Evolutionary conservation across 345 rosid species (phyloP), one percentile per base, ranked within the genome.

Genomic region (Leavenworthia alabamica): DNA sequence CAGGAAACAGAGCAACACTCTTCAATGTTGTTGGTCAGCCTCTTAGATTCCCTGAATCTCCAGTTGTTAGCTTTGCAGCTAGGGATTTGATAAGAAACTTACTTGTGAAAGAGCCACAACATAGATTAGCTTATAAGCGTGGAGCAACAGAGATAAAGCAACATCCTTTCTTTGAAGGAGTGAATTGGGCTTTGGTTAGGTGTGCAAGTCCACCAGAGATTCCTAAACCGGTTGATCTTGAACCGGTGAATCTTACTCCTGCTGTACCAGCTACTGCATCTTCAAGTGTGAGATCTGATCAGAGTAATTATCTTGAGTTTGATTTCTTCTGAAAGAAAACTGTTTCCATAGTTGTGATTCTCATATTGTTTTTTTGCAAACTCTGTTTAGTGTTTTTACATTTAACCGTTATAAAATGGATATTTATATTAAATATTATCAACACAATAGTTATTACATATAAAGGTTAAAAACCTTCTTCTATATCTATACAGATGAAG

Each of bases 71-170:
- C 67, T 83, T 82, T 64, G 80, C 89, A 0, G 89, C 83, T 6
- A 75, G 83, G 70, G 94, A 86, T 74, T 77, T 86, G 73, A 84
- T 89, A 77, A 82, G 84, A 70, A 86, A 89, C 36, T 74, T 89
- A 67, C 85, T 89, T 39, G 94, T 83, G 49, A 86, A 89, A 73
- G 86, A 86, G 69, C 94, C 90, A 4, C 96, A 79, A 23, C 86
- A 83, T 41, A 78, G 89, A 57, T 72, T 89, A 75, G 96, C 88
- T 10, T 80, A 75, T 24, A 84, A 80, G 75, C 82, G 96, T 56
- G 96, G 95, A 20, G 91, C 86, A 19, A 89, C 89, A 2, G 95
- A 82, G 80, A 84, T 86, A 29, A 86, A 84, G 71, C 94, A 86
- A 52, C 94, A 84, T 52, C 87, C 75, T 31, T 89, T 86, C 86